These are phyloP conservation scores for Elaeis oleifera DNA, from an alignment of 202 grass and related monocot species.

Conservation along the genomic window DNA sequence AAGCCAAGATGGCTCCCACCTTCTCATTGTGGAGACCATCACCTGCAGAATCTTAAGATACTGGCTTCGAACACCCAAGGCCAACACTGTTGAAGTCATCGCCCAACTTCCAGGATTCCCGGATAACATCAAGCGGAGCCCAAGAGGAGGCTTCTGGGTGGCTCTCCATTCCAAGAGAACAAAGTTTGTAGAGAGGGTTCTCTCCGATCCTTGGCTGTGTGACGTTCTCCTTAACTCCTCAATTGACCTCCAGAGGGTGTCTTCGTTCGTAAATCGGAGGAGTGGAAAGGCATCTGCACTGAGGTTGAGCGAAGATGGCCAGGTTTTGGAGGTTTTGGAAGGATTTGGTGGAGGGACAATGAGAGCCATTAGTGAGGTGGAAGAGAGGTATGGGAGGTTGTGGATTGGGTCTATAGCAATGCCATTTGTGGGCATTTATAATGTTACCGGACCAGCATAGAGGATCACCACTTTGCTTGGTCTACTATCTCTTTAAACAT, in stretches of 20 bases:
- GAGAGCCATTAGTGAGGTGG: slow-evolving; percentile 41
- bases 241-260: background rate
- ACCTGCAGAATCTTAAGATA: slow-evolving; percentile 42
- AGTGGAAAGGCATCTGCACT: slow-evolving; percentile 34
- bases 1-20: slow-evolving; percentile 42
- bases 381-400: slow-evolving; percentile 45
- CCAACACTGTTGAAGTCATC: slow-evolving; percentile 23
- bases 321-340: slow-evolving; percentile 33
- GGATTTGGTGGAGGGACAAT: slow-evolving; percentile 18
- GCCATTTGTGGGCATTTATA: slow-evolving; percentile 39
- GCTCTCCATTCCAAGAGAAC: slow-evolving; percentile 58
- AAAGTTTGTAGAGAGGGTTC: slow-evolving; percentile 32
- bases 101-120: slow-evolving; percentile 36
- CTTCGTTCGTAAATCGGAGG: slow-evolving; percentile 26
- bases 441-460: too few relatives aligned
- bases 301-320: slow-evolving; percentile 47
- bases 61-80: slow-evolving; percentile 31
- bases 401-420: slow-evolving; percentile 68
- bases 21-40: slow-evolving; percentile 55
- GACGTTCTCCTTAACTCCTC: slow-evolving; percentile 27
- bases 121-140: slow-evolving; percentile 67
- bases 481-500: too few relatives aligned
- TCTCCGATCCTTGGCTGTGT: slow-evolving; percentile 38
- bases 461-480: too few relatives aligned
- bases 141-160: slow-evolving; percentile 71